Evolutionary conservation across 2,329 filamentous ascomycete genomes (phyloP), one percentile per base, ranked within the genome.

Genomic region (Massarina eburnea): DNA sequence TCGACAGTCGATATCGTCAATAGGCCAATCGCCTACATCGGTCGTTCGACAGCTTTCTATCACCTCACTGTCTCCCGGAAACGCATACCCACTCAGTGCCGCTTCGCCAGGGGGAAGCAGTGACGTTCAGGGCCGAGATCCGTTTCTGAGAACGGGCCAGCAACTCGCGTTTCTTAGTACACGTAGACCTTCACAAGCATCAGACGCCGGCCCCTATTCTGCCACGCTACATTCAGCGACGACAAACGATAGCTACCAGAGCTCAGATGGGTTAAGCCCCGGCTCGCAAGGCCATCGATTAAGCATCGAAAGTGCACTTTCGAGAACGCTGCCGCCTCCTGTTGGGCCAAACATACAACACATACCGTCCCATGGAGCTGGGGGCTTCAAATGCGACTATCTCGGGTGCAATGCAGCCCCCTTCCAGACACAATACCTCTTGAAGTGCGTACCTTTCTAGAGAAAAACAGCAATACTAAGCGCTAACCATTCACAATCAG

Each of bases 371-470:
- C 64, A 63, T 48, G 55, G 58, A 7, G 39, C 58, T 14, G 62
- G 62, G 3, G 59, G 59, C 5, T 71, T 68, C 61, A 71, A 79
- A 36, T 91, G 87, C 65, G 70, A 58, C 73, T 73, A 78, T 62
- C 71, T 76, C 7, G 85, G 84, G 8, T 94, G 89, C 66, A 87
- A 68, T 29, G 88, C 88, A 1, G 71, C 77, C 22, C 84, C 89
- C 0, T 94, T 94, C 56, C 86, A 89, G 59, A 94, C 89, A 0
- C 82, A 85, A 52, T 85, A 85, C 71, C 76, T 92, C 8, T 74
- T 92, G 18, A 92, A 90, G 81, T 84, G 64, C 68, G 79, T 66
- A 8, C 15, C 35, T 3, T 14, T 5, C 19, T 3, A 27, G 4
- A 2, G 8, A 30, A 8, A n/a, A 8, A n/a, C 18, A 22, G n/a